phyloP scores from a whole-genome alignment of 2,329 filamentous ascomycete genomes.

The Xylaria hypoxylon region DNA sequence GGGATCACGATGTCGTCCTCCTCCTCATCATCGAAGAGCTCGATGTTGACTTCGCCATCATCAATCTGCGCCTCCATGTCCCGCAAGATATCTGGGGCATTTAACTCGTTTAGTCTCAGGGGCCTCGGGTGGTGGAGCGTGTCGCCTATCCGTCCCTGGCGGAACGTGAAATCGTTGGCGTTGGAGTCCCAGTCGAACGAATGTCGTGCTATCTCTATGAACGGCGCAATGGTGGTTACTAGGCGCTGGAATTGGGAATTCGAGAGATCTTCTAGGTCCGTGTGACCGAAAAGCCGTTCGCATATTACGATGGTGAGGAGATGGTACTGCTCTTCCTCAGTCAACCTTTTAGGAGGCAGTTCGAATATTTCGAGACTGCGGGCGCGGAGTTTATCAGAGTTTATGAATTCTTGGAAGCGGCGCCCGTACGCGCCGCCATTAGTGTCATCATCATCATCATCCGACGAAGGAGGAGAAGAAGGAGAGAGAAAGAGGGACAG shows the following conservation, averaged over 20 bases:
- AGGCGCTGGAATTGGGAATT: background rate
- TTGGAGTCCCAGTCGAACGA: background rate
- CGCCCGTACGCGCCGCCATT: slow-evolving; percentile 16
- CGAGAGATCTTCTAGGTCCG: background rate
- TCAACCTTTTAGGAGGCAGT: background rate
- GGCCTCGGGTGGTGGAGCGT: background rate
- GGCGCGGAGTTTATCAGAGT: background rate
- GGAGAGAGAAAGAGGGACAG: background rate
- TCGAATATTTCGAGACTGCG: background rate
- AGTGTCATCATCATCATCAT: background rate
- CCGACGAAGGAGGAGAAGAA: background rate
- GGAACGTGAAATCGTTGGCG: background rate
- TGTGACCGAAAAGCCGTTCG: slow-evolving; percentile 13
- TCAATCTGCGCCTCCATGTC: background rate
- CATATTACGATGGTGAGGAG: slow-evolving; percentile 14
- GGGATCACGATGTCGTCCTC: background rate
- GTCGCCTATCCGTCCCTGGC: background rate
- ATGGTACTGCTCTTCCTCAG: background rate
- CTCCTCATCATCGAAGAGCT: too few species aligned
- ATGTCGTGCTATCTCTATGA: background rate
- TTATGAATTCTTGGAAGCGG: slow-evolving; percentile 11
- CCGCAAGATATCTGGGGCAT: too few species aligned
- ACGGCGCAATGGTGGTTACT: background rate
- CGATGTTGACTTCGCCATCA: background rate
- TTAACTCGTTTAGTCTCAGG: too few species aligned